phyloP scores from a whole-genome alignment of 192 early-diverging fungal species.

The Backusella parvicylindrica region DNA sequence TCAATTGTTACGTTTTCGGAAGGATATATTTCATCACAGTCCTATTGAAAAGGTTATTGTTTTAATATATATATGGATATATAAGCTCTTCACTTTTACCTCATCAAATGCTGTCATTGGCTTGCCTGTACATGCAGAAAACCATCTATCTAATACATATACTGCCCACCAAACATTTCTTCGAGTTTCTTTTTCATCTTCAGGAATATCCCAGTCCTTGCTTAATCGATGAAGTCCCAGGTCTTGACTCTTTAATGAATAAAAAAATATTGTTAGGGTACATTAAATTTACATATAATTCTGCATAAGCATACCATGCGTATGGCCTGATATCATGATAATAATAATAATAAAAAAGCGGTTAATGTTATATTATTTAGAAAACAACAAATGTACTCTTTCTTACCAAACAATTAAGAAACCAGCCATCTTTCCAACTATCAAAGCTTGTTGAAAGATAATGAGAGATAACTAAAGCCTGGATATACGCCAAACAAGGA shows the following conservation, averaged over 20 bases:
- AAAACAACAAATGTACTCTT: neutral
- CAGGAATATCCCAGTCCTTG: slow-evolving; percentile 47
- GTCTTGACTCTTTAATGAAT: slow-evolving; percentile 55
- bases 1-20: slow-evolving; percentile 22
- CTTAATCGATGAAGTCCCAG: slow-evolving; percentile 70
- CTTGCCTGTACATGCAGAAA: slow-evolving; percentile 61
- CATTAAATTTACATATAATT: neutral
- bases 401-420: slow-evolving; percentile 20
- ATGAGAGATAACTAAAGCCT: slow-evolving; percentile 27
- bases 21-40: slow-evolving; percentile 31
- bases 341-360: neutral
- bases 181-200: slow-evolving; percentile 56
- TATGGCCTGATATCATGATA: slow-evolving; percentile 40
- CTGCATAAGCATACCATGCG: slow-evolving; percentile 33
- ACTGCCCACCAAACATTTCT: slow-evolving; percentile 75
- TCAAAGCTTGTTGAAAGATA: slow-evolving; percentile 22
- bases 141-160: slow-evolving; percentile 66
- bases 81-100: neutral
- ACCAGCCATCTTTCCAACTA: slow-evolving; percentile 19
- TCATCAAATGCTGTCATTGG: slow-evolving; percentile 42
- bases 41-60: neutral
- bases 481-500: slow-evolving; percentile 20
- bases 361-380: neutral
- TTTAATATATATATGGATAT: neutral
- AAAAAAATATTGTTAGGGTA: neutral